Base-by-base conservation (phyloP, 345 rosid species). In the Aurinia saxatilis region DNA sequence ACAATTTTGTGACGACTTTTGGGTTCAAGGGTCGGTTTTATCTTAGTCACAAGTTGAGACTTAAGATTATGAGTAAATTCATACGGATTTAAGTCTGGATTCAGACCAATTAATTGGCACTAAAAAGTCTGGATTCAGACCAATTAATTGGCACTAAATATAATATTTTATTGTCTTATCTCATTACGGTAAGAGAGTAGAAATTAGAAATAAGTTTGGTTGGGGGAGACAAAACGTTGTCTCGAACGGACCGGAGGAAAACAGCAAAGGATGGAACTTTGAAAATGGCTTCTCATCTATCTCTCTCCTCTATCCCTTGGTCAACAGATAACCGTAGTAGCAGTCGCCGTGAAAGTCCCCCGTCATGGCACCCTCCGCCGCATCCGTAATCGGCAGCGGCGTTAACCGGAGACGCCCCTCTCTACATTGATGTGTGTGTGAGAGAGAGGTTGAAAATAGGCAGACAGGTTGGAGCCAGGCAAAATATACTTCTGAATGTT, bases 401-500 rank as follows among this genome's bases (percentile, higher is more conserved):
- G 30, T 2, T 27, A 27, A 27, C 30, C 6, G 30, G 30, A 27
- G 25, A 21, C 25, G 25, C 25, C 25, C 70, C 64, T 70, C 73
- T 71, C 66, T 70, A 68, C 38, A 18, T 50, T 18, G 29, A 46
- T 46, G 13, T 18, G 1, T 9, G 50, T 0, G 29, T 8, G 3
- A 10, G n/a, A 0, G 30, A 9, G 30, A 9, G 27, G 18, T 16
- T 4, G 16, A 38, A 61, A 57, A 77, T n/a, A 68, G 81, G 85
- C 85, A 78, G 73, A 80, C 84, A 80, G 81, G 78, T 77, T 72
- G 76, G 76, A 80, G 81, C 85, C 85, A 75, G 85, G 82, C 82
- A 75, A 50, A 68, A 27, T 50, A 31, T 56, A 34, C 40, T 44
- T 55, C 19, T 30, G 10, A 19, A 3, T 35, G n/a, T 29, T 51